Base-by-base conservation (phyloP, 1,139 yeast genomes). In the Geotrichum cucujoidarum region DNA sequence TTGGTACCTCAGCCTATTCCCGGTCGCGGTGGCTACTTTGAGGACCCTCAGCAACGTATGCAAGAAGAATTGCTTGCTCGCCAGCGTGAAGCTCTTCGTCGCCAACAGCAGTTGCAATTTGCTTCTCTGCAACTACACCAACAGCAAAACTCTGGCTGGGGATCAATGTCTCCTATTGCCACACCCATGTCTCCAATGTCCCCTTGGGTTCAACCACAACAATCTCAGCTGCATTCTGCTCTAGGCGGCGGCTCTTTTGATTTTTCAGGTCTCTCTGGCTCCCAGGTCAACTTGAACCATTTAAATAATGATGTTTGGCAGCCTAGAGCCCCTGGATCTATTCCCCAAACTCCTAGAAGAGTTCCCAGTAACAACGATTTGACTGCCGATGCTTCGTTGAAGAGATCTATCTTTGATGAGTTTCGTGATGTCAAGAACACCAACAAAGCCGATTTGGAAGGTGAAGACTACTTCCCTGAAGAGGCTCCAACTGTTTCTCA, bases 1-100 rank as follows among this genome's bases (percentile, higher is more conserved):
- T 64, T 74, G 46, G 72, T 75, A 11, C 80, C 89, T 0, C 70
- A 81, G 50, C 76, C 79, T 8, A 33, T 40, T 30, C 40, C 40
- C 6, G 17, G 34, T 2, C 40, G 43, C 18, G 39, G 54, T 40
- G 39, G 49, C 34, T 46, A 45, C 47, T 30, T 46, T 45, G 49
- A 49, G 18, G 52, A 53, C 29, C 48, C 49, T 30, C 50, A 53
- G 17, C 51, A 50, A 42, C 43, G 50, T 4, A 20, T 43, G 8
- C 56, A 53, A 30, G 57, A 54, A 33, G 53, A 55, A 25, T 31
- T 47, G 24, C 21, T 48, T 42, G 49, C 48, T 17, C 51, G 57
- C 14, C 56, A 54, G 42, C 47, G 51, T 17, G 55, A 55, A 36
- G 41, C 49, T 18, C 36, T 49, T 14, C 43, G 48, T 17, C 53